Base-by-base conservation (phyloP, 75 land plant genomes). In the Cupressus sempervirens region DNA sequence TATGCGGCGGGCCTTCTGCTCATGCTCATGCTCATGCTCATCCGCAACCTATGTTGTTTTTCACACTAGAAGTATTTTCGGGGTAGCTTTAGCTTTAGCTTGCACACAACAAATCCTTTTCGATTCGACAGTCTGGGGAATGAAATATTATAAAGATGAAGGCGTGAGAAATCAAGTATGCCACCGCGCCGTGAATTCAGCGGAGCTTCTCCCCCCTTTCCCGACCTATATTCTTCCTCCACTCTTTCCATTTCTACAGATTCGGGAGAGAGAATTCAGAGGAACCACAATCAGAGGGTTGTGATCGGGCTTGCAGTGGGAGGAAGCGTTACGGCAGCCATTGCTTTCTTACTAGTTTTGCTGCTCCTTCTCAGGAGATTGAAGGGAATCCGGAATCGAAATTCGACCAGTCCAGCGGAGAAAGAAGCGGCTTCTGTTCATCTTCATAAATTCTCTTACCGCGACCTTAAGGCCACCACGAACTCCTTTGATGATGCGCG, bases 401-500 rank as follows among this genome's bases (percentile, higher is more conserved):
- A 82, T 7, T 15, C 56, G n/a, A n/a, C n/a, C 16, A 82, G 58
- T 36, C 12, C 7, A 4, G 2, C 3, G 13, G 34, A 13, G 1
- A 12, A 35, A 10, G 62, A 52, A 26, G 23, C 79, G 32, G 85
- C 56, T 48, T 72, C 83, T 48, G 65, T 53, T 76, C 38, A 84
- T 46, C 88, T 90, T 0, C 96, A 83, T 68, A 88, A 86, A 14
- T 91, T 89, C 82, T 85, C 94, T 13, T 97, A 94, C 90, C 65
- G 91, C 53, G 81, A 85, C 45, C 98, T 98, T 84, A 93, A 92
- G 72, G 90, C 89, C 45, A 96, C 98, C 58, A 96, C 99, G 34
- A 40, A 76, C 50, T 84, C 88, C 45, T 98, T 98, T 86, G 86
- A 88, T 46, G 87, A 88, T 11, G 76, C 90, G 41, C 76, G 76